Evolutionary conservation across 495 filamentous ascomycete genomes (phyloP).

Genomic region (Penicillium manginii): DNA sequence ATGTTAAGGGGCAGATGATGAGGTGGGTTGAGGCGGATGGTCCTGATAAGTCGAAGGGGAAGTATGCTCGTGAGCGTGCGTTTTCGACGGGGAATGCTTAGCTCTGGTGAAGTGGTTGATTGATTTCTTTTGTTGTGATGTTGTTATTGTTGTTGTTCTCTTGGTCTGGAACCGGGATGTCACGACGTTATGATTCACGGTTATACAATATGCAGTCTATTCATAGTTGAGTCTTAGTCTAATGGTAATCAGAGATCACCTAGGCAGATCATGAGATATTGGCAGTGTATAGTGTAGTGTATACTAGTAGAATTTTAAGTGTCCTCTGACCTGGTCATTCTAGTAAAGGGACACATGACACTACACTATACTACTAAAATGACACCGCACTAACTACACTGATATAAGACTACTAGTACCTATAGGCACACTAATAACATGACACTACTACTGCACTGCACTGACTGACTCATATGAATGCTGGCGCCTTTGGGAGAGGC

Average conservation of each 20-base stretch:
- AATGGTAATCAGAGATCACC: too few relatives aligned
- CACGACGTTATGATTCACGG: conserved; percentile 21
- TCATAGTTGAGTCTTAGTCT: not conserved
- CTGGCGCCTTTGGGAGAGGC: not conserved
- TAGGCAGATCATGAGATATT: too few relatives aligned
- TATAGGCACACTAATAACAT: too few relatives aligned
- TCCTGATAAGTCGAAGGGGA: conserved; percentile 19
- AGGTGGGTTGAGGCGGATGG: conserved; percentile 43
- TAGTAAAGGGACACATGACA: too few relatives aligned
- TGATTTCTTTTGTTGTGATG: not conserved
- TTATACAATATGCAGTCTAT: not conserved
- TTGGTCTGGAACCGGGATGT: conserved; percentile 25
- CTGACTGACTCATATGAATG: not conserved
- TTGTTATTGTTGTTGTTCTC: not conserved
- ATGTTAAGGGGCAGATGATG: conserved; percentile 47
- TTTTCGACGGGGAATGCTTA: conserved; percentile 21
- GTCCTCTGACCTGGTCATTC: too few relatives aligned
- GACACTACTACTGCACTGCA: too few relatives aligned
- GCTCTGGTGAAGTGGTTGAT: too few relatives aligned
- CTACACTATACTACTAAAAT: too few relatives aligned
- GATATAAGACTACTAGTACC: too few relatives aligned
- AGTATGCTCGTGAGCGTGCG: conserved; percentile 24
- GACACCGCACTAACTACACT: too few relatives aligned
- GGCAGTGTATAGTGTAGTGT: too few relatives aligned
- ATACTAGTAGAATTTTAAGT: too few relatives aligned